Percentiles rank a stretch among this genome's conserved stretches.
phyloP scores from a whole-genome alignment of 768 basidiomycete species.

The Hypsizygus marmoreus region DNA sequence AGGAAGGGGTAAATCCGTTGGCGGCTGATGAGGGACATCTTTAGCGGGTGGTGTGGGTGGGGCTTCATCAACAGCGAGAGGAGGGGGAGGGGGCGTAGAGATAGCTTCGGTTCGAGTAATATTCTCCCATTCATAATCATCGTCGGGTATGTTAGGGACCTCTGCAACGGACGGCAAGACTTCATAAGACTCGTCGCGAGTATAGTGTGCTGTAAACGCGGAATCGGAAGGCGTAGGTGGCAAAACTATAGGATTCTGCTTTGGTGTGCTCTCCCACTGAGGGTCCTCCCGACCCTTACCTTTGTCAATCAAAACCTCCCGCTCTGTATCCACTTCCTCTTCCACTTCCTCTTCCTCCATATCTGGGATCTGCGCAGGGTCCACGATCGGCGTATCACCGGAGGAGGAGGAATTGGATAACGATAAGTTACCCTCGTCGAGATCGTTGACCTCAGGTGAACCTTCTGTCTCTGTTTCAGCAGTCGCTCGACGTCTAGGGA shows the following conservation, averaged over 20 bases:
- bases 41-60: slow-evolving; percentile 31
- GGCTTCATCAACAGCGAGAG: slow-evolving; percentile 11
- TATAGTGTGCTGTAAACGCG: slow-evolving; percentile 15
- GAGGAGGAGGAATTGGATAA: slow-evolving; percentile 27
- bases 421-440: slow-evolving; percentile 31
- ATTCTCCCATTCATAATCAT: slow-evolving; percentile 37
- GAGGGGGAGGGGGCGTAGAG: slow-evolving; percentile 5
- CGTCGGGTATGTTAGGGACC: slow-evolving; percentile 32
- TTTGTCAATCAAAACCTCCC: slow-evolving; percentile 19
- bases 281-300: slow-evolving; percentile 20
- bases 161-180: slow-evolving; percentile 19
- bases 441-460: slow-evolving; percentile 23
- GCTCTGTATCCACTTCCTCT: slow-evolving; percentile 14
- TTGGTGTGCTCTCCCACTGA: slow-evolving; percentile 25
- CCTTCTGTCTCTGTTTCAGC: slow-evolving; percentile 20
- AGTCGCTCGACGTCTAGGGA: slow-evolving; percentile 15
- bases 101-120: slow-evolving; percentile 21
- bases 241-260: slow-evolving; percentile 16
- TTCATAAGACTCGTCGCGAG: slow-evolving; percentile 11
- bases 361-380: too few species aligned
- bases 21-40: slow-evolving; percentile 13
- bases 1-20: too few species aligned
- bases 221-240: slow-evolving; percentile 35
- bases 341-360: too few species aligned
- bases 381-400: slow-evolving; percentile 25